Conservation (phyloP, 768 basidiomycete genomes). For the Termitomyces sp. region DNA sequence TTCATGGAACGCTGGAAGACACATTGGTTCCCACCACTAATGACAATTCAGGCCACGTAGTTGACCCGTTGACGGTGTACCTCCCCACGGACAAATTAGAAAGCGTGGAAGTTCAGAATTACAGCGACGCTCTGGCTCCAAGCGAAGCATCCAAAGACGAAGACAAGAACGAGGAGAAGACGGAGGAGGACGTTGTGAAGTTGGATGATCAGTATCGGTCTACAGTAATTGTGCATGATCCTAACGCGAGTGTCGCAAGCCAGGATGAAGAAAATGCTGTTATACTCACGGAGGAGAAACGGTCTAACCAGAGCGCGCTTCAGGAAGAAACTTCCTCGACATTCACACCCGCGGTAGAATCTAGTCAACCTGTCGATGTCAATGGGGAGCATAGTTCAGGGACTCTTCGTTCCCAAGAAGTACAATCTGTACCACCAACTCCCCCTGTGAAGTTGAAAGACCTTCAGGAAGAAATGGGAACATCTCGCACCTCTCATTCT, state of each 20-base stretch:
- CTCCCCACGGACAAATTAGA: neutral
- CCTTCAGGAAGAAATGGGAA: neutral
- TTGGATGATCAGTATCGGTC: neutral
- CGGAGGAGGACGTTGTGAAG: neutral
- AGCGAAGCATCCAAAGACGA: neutral
- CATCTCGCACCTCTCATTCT: neutral
- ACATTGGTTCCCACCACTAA: neutral
- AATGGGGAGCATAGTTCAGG: neutral
- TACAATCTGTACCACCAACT: constrained; percentile 6
- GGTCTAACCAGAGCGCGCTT: neutral
- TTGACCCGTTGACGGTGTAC: neutral
- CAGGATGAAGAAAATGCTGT: neutral
- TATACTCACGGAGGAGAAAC: neutral
- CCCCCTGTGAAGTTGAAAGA: constrained; percentile 10
- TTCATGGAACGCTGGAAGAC: constrained; percentile 5
- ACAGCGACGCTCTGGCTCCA: neutral
- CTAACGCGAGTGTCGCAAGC: neutral
- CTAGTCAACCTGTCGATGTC: neutral
- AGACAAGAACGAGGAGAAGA: neutral
- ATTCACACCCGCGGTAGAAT: neutral
- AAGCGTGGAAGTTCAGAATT: neutral
- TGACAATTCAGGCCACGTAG: constrained; percentile 6
- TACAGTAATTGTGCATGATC: neutral
- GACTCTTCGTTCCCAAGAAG: neutral
- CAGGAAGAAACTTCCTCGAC: neutral